Evolutionary conservation across 1,284 basidiomycete species (phyloP).

Genomic region (Ganoderma meredithae): DNA sequence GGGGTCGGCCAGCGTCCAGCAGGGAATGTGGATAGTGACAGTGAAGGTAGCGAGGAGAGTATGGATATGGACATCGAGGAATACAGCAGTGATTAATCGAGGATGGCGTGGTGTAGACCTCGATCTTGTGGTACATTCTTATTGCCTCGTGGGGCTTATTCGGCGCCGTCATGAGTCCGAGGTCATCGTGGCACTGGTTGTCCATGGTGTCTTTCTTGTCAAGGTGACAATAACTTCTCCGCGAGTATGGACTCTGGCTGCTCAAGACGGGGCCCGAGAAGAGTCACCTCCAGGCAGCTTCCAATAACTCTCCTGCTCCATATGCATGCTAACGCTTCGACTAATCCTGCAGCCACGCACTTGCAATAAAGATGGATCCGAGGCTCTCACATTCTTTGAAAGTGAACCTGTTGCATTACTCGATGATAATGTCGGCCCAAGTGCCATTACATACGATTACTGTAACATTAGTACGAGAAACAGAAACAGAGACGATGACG

Average conservation of each 20-base stretch:
- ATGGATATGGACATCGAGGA: slow-evolving; percentile 33
- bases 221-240: not conserved
- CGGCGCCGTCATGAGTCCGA: not conserved
- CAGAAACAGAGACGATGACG: not conserved
- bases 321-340: not conserved
- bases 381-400: not conserved
- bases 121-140: not conserved
- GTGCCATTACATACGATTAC: not conserved
- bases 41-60: slow-evolving; percentile 30
- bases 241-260: not conserved
- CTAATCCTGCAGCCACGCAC: not conserved
- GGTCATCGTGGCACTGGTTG: not conserved
- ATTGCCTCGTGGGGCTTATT: not conserved
- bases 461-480: not conserved
- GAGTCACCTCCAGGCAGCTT: too few relatives aligned
- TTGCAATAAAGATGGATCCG: not conserved
- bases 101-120: not conserved
- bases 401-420: not conserved
- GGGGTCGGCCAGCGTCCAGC: slow-evolving; percentile 4
- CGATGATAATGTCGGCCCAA: not conserved
- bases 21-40: slow-evolving; percentile 24
- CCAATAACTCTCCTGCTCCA: too few relatives aligned
- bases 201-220: not conserved
- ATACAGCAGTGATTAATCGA: slow-evolving; percentile 26
- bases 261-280: too few relatives aligned